Evolutionary conservation across 352 stramenopile species (phyloP).

Genomic region (Pythium oligandrum): DNA sequence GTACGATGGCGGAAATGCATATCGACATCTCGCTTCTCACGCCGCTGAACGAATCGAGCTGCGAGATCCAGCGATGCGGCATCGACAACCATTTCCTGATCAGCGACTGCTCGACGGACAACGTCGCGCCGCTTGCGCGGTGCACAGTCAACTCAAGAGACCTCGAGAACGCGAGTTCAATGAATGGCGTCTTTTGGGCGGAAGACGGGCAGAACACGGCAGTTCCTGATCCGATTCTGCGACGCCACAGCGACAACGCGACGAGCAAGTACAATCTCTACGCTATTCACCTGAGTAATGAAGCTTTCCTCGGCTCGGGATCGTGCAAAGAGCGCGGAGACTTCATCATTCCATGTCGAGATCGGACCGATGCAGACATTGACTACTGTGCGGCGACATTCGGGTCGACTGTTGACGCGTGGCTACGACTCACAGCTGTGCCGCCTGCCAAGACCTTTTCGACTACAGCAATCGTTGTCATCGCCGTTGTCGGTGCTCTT

Average conservation of each 20-base stretch:
- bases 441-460: constrained; percentile 42
- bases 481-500: constrained; percentile 33
- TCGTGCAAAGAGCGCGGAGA: constrained; percentile 46
- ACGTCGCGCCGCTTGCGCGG: constrained; percentile 28
- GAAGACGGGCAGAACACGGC: constrained; percentile 48
- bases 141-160: constrained; percentile 39
- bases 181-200: constrained; percentile 48
- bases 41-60: constrained; percentile 19
- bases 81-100: constrained; percentile 50
- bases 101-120: constrained; percentile 22
- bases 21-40: constrained; percentile 34
- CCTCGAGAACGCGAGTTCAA: constrained; percentile 20
- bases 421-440: constrained; percentile 38
- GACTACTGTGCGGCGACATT: constrained; percentile 32
- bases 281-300: constrained; percentile 50
- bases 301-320: constrained; percentile 32
- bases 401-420: constrained; percentile 47
- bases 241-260: constrained; percentile 30
- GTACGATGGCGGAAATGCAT: constrained; percentile 58
- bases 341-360: constrained; percentile 67
- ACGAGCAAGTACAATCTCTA: constrained; percentile 31
- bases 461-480: constrained; percentile 41
- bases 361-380: constrained; percentile 36
- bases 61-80: constrained; percentile 28
- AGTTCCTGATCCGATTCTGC: constrained; percentile 45